phyloP scores from a whole-genome alignment of 768 basidiomycete genomes.

The Tricholoma hemisulphureum region DNA sequence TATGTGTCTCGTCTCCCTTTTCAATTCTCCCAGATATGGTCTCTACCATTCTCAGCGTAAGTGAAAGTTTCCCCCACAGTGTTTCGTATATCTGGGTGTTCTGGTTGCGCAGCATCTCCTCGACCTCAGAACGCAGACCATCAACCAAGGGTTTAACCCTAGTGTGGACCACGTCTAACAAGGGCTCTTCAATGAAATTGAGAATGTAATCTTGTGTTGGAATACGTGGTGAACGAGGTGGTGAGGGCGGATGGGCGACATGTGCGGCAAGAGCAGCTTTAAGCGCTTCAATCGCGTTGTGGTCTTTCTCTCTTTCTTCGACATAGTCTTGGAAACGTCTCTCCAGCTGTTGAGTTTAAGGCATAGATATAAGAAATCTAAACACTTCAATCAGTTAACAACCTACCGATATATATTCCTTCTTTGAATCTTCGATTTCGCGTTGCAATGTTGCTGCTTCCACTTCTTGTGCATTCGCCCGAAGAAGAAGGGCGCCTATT shows the following conservation, averaged over 20 bases:
- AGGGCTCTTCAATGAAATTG: conserved; percentile 22
- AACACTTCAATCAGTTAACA: neutral
- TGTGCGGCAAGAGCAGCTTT: conserved; percentile 22
- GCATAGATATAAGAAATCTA: neutral
- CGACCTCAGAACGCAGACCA: conserved; percentile 18
- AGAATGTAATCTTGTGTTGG: conserved; percentile 24
- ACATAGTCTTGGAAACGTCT: conserved; percentile 16
- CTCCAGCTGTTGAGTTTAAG: conserved; percentile 16
- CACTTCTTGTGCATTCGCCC: conserved; percentile 9
- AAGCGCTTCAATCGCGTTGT: conserved; percentile 23
- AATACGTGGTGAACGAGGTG: conserved; percentile 13
- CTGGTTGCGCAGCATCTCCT: conserved; percentile 19
- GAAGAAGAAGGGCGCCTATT: conserved; percentile 15
- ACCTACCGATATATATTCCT: conserved; percentile 12
- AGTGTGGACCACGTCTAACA: conserved; percentile 22
- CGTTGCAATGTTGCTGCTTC: conserved; percentile 3
- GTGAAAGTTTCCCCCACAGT: conserved; percentile 23
- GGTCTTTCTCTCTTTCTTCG: conserved; percentile 14
- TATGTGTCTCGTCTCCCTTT: neutral
- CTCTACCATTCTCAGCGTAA: conserved; percentile 18
- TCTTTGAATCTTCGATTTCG: conserved; percentile 6
- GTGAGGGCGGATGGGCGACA: conserved; percentile 15
- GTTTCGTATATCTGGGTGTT: conserved; percentile 24
- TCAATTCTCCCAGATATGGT: conserved; percentile 15
- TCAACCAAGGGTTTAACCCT: conserved; percentile 24